Percentiles rank a stretch among this genome's conserved stretches.
These are phyloP conservation scores for Phytophthora hibernalis DNA, from an alignment of 352 stramenopile genomes.

Conservation along the genomic window DNA sequence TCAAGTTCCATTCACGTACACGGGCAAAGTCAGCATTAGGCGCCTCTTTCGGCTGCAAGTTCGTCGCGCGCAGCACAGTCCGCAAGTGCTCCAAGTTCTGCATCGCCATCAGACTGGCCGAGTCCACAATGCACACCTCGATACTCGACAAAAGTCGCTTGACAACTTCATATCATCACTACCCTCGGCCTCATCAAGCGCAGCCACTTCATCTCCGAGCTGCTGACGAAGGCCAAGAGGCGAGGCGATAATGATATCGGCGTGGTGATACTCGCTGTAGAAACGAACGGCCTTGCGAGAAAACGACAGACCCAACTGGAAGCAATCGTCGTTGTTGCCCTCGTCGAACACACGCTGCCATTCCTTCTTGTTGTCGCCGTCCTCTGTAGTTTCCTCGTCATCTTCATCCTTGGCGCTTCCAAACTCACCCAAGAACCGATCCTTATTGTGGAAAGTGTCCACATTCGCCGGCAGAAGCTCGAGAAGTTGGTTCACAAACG, in stretches of 20 bases:
- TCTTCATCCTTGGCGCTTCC: conserved; percentile 37
- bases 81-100: conserved; percentile 86
- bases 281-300: conserved; percentile 73
- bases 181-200: conserved; percentile 38
- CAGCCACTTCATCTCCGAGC: conserved; percentile 70
- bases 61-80: conserved; percentile 63
- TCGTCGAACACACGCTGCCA: conserved; percentile 78
- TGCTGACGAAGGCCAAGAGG: conserved; percentile 74
- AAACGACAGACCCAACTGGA: conserved; percentile 78
- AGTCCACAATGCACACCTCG: conserved; percentile 85
- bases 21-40: conserved; percentile 78
- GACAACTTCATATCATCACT: conserved; percentile 54
- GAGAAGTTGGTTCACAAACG: conserved; percentile 73
- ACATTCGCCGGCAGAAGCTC: conserved; percentile 65
- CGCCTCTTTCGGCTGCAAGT: conserved; percentile 72
- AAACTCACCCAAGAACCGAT: conserved; percentile 76
- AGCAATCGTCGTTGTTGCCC: conserved; percentile 86
- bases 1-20: conserved; percentile 78
- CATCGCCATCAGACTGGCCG: conserved; percentile 79
- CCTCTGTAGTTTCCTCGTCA: conserved; percentile 27
- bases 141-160: conserved; percentile 78
- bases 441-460: conserved; percentile 77
- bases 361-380: conserved; percentile 56
- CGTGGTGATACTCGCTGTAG: conserved; percentile 82
- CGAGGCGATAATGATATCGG: conserved; percentile 80